These are phyloP conservation scores for Corylus heterophylla DNA, from an alignment of 306 rosid genomes.

Conservation along the genomic window DNA sequence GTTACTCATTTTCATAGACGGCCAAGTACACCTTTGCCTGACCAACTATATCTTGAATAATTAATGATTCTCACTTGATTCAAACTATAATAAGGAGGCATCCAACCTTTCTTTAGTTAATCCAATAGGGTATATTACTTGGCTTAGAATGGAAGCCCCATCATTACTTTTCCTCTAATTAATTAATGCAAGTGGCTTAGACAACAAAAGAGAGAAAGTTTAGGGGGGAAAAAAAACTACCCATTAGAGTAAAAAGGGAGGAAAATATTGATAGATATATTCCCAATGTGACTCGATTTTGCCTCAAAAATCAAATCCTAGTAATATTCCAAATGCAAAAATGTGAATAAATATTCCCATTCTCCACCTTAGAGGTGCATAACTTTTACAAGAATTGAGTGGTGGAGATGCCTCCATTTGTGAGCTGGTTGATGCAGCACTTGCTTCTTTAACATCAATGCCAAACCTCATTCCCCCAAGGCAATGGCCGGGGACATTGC, in stretches of 20 bases:
- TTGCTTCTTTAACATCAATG: slow-evolving; percentile 23
- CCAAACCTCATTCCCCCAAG: slow-evolving; percentile 42
- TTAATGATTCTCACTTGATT: no score
- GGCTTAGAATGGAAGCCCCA: no score
- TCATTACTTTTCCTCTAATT: not conserved
- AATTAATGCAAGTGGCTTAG: not conserved
- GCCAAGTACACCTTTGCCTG: no score
- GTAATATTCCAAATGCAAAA: slow-evolving; percentile 2
- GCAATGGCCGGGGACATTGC: slow-evolving; percentile 39
- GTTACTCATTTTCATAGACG: no score
- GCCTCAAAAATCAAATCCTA: not conserved
- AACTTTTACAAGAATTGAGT: slow-evolving; percentile 14
- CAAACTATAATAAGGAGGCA: no score
- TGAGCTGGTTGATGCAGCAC: slow-evolving; percentile 13
- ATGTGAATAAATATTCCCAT: slow-evolving; percentile 1
- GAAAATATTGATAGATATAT: not conserved
- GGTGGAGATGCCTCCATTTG: slow-evolving; percentile 8
- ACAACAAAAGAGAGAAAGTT: not conserved
- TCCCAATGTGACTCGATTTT: not conserved
- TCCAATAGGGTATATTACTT: no score
- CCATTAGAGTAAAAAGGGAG: not conserved
- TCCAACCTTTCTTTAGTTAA: no score
- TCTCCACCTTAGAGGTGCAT: slow-evolving; percentile 5
- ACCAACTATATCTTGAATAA: no score
- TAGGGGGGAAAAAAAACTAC: not conserved